These are phyloP conservation scores for Euphorbia pulcherrima DNA, from an alignment of 345 rosid genomes.

Conservation along the genomic window DNA sequence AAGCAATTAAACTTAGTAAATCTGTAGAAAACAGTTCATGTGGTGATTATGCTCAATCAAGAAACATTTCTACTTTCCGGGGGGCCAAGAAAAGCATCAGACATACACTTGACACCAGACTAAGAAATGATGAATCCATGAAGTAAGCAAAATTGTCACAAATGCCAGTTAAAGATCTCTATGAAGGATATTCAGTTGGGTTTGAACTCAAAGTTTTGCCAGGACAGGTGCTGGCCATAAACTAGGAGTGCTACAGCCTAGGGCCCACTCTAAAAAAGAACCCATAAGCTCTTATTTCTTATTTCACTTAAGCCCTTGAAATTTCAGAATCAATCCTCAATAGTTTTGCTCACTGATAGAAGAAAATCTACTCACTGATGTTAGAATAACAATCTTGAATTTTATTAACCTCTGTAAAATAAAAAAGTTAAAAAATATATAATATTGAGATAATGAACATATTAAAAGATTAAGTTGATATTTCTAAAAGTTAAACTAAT, in stretches of 20 bases:
- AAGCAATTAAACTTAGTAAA: constrained; percentile 21
- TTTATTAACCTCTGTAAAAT: neutral
- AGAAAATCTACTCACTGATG: neutral
- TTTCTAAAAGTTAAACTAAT: neutral
- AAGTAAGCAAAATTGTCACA: too few species aligned
- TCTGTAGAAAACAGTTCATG: neutral
- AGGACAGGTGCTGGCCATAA: too few species aligned
- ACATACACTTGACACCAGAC: neutral
- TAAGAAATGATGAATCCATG: neutral
- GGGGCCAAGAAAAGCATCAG: neutral
- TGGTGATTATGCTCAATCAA: neutral
- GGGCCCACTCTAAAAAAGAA: too few species aligned
- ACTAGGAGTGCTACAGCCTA: too few species aligned
- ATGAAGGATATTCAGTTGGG: neutral
- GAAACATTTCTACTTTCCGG: neutral
- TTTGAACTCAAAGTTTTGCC: too few species aligned
- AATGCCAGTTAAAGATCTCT: too few species aligned
- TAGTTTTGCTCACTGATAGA: neutral
- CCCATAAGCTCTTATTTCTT: too few species aligned
- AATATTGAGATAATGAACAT: too few species aligned
- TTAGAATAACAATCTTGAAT: neutral
- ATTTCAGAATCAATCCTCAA: too few species aligned
- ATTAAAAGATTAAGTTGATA: too few species aligned
- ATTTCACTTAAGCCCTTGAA: too few species aligned
- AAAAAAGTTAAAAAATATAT: too few species aligned